Percentiles rank a stretch among this genome's conserved stretches.
phyloP scores from a whole-genome alignment of 2,329 filamentous ascomycete species.

The Plenodomus tracheiphilus region DNA sequence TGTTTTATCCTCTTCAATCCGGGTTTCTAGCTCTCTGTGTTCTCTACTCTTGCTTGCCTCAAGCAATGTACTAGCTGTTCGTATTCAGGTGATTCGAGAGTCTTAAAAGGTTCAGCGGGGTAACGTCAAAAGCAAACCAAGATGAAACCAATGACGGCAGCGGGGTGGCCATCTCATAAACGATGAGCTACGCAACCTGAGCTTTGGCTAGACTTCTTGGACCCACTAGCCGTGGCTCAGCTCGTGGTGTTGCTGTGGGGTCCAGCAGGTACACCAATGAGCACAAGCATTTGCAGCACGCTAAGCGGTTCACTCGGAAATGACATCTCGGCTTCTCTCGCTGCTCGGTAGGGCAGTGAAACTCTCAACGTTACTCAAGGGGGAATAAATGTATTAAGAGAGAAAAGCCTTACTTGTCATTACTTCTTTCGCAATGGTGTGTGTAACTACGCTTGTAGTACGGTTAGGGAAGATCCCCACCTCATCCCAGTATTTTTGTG shows the following conservation, averaged over 20 bases:
- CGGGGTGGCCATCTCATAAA: slow-evolving; percentile 3
- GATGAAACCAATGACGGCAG: neutral
- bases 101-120: neutral
- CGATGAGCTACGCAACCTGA: slow-evolving; percentile 3
- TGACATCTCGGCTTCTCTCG: neutral
- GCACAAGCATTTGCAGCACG: slow-evolving; percentile 3
- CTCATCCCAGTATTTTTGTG: too few relatives aligned
- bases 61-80: neutral
- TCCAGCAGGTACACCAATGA: slow-evolving; percentile 12
- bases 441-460: too few relatives aligned
- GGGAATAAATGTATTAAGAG: too few relatives aligned
- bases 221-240: slow-evolving; percentile 14
- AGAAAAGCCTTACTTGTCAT: too few relatives aligned
- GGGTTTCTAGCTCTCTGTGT: neutral
- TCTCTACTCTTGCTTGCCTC: neutral
- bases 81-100: neutral
- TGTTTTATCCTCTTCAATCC: neutral
- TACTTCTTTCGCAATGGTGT: too few relatives aligned
- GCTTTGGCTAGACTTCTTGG: too few relatives aligned
- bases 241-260: slow-evolving; percentile 17
- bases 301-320: slow-evolving; percentile 6
- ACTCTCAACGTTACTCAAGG: too few relatives aligned
- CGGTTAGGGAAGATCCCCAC: too few relatives aligned
- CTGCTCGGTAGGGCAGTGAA: too few relatives aligned
- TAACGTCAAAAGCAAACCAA: neutral